Base-by-base conservation (phyloP, 441 rosid species). In the Kokia cookei region DNA sequence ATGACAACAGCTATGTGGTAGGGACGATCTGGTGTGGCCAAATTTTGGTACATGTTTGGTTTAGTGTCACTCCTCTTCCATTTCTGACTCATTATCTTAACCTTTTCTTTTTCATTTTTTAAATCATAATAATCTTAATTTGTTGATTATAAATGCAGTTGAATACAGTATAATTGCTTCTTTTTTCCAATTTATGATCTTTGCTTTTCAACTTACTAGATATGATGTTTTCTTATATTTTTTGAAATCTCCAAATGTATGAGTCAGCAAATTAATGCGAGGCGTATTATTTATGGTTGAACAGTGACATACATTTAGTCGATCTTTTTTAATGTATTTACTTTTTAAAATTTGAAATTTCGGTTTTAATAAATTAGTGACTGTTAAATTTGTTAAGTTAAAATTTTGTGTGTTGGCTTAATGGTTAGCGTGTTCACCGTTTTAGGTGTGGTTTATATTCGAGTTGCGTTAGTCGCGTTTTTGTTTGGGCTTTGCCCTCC, bases 241-340 rank as follows among this genome's bases (percentile, higher is more conserved):
- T 37, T 1, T 40, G 4, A 17, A 5, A 40, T 64, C 48, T 64
- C 69, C 69, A 64, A 64, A 64, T 64, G 2, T 32, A 12, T 32
- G 69, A 13, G 37, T 22, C n/a, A 19, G 51, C 11, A 4, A 64
- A 10, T 11, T 14, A 53, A 14, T 15, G 45, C 9, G 26, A 27
- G 42, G 47, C 35, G 12, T 71, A 12, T 47, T 43, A 26, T 43
- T 15, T 71, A 71, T 45, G 43, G 57, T 17, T 48, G 35, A 3
- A 48, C 68, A 19, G 51, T 68, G 72, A 26, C 61, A 54, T 32
- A n/a, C 70, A 77, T 81, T 67, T 5, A 32, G 37, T 32, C 4
- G 6, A 32, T 32, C 4, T 0, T 4, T 32, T 32, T 32, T 32
- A 32, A 0, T 32, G 6, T 32, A 1, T 32, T 32, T 32, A 32